Conservation (phyloP, 2,329 filamentous ascomycete genomes). For the Seiridium unicorne region DNA sequence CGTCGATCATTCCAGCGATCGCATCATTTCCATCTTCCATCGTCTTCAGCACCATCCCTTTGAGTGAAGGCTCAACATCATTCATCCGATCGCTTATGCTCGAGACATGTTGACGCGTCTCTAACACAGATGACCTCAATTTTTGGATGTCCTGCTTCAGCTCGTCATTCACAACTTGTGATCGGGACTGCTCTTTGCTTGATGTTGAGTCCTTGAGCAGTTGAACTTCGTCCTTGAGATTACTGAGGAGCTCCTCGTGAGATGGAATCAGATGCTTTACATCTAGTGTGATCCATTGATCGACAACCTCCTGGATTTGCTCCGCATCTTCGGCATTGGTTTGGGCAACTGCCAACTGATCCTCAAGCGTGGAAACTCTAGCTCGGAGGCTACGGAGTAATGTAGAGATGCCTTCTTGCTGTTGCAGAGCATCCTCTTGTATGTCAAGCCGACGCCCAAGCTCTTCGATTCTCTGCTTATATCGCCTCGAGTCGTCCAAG, state of each 20-base stretch:
- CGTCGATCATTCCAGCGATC: neutral
- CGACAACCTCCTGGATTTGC: neutral
- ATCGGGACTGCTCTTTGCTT: neutral
- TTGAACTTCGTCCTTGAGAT: constrained; percentile 5
- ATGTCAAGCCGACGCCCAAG: neutral
- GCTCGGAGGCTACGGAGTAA: neutral
- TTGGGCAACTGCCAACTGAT: neutral
- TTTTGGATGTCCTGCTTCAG: neutral
- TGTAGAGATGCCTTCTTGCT: neutral
- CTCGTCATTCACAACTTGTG: neutral
- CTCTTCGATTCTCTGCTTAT: neutral
- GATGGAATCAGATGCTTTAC: neutral
- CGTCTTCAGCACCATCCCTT: constrained; percentile 5
- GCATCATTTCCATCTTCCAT: neutral
- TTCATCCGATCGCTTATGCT: neutral
- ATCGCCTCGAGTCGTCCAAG: neutral
- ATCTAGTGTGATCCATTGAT: neutral
- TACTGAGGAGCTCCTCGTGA: neutral
- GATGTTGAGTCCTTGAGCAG: constrained; percentile 1
- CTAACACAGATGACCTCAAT: neutral
- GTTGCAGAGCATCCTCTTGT: neutral
- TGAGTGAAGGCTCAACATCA: constrained; percentile 6
- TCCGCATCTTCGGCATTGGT: neutral
- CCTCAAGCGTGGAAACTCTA: neutral
- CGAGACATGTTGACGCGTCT: neutral